Evolutionary conservation across 768 basidiomycete genomes (phyloP).

Genomic region (Phallus indusiatus): DNA sequence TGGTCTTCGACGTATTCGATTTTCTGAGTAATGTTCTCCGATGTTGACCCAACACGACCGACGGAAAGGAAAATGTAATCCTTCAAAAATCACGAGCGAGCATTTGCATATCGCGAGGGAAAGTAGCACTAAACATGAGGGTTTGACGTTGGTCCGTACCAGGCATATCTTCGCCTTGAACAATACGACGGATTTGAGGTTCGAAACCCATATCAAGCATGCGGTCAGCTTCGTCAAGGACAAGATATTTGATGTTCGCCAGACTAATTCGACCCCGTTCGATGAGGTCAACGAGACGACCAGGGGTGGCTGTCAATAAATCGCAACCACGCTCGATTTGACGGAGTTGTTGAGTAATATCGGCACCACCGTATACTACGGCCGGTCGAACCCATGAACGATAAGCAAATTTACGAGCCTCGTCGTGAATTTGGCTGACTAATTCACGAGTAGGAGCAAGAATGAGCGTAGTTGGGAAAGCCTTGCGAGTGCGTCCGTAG

Average conservation of each 20-base stretch:
- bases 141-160: conserved; percentile 85
- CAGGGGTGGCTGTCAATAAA: conserved; percentile 91
- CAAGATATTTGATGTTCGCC: conserved; percentile 93
- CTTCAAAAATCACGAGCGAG: conserved; percentile 94
- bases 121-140: conserved; percentile 99
- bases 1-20: conserved; percentile 96
- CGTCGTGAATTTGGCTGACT: conserved; percentile 98
- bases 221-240: conserved; percentile 98
- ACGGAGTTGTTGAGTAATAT: conserved; percentile 92
- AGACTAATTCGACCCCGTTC: conserved; percentile 96
- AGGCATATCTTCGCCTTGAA: conserved; percentile 99
- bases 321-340: conserved; percentile 95
- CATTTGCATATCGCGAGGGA: conserved; percentile 98
- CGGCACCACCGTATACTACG: conserved; percentile 98
- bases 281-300: conserved; percentile 95
- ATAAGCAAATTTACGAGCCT: conserved; percentile 98
- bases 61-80: conserved; percentile 99
- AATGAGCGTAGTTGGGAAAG: conserved; percentile 94
- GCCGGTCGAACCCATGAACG: conserved; percentile 99
- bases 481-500: conserved; percentile 72
- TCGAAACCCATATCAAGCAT: conserved; percentile 99
- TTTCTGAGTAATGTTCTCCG: conserved; percentile 99
- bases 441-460: conserved; percentile 98
- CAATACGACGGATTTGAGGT: conserved; percentile 96
- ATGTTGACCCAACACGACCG: conserved; percentile 95